Conservation (phyloP, 768 basidiomycete genomes). For the Mycena haematopus region DNA sequence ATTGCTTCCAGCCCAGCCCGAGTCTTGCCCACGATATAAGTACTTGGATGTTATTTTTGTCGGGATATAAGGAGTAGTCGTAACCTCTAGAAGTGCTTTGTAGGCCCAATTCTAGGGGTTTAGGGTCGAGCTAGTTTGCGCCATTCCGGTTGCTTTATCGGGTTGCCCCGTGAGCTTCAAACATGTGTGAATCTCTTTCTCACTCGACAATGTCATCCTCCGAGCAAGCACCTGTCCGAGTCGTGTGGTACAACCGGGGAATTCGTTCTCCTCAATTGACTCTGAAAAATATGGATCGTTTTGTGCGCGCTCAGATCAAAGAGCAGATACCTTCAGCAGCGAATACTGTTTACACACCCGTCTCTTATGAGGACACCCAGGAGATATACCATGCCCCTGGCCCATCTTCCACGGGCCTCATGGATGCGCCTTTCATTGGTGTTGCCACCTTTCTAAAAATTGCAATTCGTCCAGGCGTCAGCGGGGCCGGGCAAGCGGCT, state of each 20-base stretch:
- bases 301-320: conserved; percentile 7
- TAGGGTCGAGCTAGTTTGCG: no score
- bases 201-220: not conserved
- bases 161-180: no score
- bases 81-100: no score
- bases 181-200: not conserved
- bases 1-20: no score
- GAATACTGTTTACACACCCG: not conserved
- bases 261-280: not conserved
- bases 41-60: no score
- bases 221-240: not conserved
- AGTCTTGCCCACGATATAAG: no score
- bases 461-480: not conserved
- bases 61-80: no score
- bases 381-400: no score
- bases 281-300: not conserved
- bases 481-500: not conserved
- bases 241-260: conserved; percentile 10
- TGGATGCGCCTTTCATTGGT: conserved; percentile 14
- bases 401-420: not conserved
- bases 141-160: no score
- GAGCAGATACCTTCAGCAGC: not conserved
- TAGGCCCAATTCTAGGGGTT: no score
- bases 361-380: conserved; percentile 4
- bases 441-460: conserved; percentile 9